Base-by-base conservation (phyloP, 2,329 filamentous ascomycete species). In the Fonsecaea pedrosoi region DNA sequence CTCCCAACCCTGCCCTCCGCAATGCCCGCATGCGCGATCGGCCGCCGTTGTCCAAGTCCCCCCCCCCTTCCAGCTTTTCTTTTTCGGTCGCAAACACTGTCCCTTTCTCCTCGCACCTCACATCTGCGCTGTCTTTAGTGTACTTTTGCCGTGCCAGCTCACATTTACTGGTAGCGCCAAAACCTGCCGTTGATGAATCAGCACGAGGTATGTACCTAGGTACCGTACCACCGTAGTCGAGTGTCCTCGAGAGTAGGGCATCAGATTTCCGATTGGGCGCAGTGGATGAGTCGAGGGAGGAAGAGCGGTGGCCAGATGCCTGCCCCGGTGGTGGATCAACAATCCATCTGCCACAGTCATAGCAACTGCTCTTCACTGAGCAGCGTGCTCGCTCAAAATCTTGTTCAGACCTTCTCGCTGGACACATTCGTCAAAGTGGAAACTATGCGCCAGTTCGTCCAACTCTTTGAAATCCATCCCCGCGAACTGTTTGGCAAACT, bases 401-500 rank as follows among this genome's bases (percentile, higher is more conserved):
- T 80, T 77, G 68, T 86, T 87, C 70, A 87, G 71, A 0, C 78
- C 79, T 45, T 84, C 80, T 34, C 86, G 75, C 72, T 81, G 81
- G 42, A 83, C 66, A 71, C 86, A 88, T 55, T 84, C 79, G 60
- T 87, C 83, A 70, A 86, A 82, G 21, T 79, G 78, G 71, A 88
- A 88, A 64, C 80, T 85, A 10, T 74, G 77, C 1, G 84, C 84
- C 54, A 86, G 75, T 64, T 82, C 83, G 66, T 88, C 86, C 18
- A 88, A 72, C 69, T 87, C 82, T 37, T 82, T 80, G 61, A 82
- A 74, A 0, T 55, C 79, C 78, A 84, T 85, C 1, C 77, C 83
- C 53, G 77, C 74, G 69, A 89, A 89, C 40, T 85, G 75, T 71
- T 82, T 81, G 0, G 85, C 85, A 73, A 85, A 83, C 73, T 88